These are phyloP conservation scores for Geotrichum histeridarum DNA, from an alignment of 1,139 yeast genomes.

Conservation along the genomic window DNA sequence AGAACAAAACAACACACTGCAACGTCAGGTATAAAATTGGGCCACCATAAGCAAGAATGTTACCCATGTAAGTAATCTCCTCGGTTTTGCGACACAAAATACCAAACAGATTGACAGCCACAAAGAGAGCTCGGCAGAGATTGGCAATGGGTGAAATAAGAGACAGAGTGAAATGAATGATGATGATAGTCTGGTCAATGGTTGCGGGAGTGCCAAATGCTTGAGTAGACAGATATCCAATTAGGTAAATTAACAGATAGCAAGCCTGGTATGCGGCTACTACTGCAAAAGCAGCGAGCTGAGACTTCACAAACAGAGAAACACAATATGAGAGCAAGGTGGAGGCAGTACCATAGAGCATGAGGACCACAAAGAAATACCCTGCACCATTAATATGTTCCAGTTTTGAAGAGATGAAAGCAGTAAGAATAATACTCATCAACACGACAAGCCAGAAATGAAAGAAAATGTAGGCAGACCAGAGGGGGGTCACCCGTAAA, in stretches of 20 bases:
- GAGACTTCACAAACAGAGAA: slow-evolving; percentile 35
- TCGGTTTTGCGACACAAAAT: slow-evolving; percentile 29
- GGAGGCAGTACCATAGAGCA: slow-evolving; percentile 35
- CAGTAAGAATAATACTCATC: slow-evolving; percentile 30
- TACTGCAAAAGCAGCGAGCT: slow-evolving; percentile 39
- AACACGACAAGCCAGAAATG: slow-evolving; percentile 29
- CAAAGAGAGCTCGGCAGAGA: slow-evolving; percentile 34
- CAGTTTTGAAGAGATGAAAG: slow-evolving; percentile 29
- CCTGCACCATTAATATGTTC: slow-evolving; percentile 33
- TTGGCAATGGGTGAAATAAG: slow-evolving; percentile 33
- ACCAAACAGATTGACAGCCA: slow-evolving; percentile 36
- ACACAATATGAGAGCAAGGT: slow-evolving; percentile 32
- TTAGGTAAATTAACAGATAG: slow-evolving; percentile 34
- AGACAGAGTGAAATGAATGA: slow-evolving; percentile 33
- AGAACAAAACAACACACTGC: slow-evolving; percentile 29
- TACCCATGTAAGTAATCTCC: slow-evolving; percentile 30
- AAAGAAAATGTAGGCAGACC: slow-evolving; percentile 35
- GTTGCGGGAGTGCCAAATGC: slow-evolving; percentile 33
- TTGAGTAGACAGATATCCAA: slow-evolving; percentile 33
- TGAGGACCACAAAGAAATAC: slow-evolving; percentile 33
- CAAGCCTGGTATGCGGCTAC: slow-evolving; percentile 36
- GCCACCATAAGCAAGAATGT: slow-evolving; percentile 37
- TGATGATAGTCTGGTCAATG: slow-evolving; percentile 26
- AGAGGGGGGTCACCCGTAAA: slow-evolving; percentile 35
- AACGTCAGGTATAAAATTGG: slow-evolving; percentile 35